These are phyloP conservation scores for Fusarium sp. DNA, from an alignment of 2,329 filamentous ascomycete species.

Conservation along the genomic window DNA sequence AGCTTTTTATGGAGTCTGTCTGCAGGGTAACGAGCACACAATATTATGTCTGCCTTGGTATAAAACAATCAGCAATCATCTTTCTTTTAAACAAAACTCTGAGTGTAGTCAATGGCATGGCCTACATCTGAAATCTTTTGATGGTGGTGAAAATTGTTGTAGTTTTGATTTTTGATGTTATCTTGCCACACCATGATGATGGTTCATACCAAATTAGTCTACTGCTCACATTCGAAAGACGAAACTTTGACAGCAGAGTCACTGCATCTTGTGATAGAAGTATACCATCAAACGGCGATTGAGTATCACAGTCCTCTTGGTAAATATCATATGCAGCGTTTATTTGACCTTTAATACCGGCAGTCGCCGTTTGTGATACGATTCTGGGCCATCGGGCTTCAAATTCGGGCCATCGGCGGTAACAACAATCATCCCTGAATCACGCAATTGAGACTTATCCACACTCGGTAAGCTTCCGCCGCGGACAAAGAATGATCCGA, in stretches of 20 bases:
- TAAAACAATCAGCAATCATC: too few relatives aligned
- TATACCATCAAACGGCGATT: neutral
- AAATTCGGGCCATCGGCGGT: constrained; percentile 30
- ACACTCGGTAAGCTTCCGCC: neutral
- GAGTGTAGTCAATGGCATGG: too few relatives aligned
- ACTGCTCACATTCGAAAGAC: too few relatives aligned
- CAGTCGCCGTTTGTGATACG: constrained; percentile 14
- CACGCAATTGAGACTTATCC: constrained; percentile 29
- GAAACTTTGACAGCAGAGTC: too few relatives aligned
- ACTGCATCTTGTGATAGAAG: too few relatives aligned
- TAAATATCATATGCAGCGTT: too few relatives aligned
- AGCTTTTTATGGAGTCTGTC: too few relatives aligned
- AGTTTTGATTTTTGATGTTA: too few relatives aligned
- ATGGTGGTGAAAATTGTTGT: too few relatives aligned
- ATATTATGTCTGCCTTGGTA: too few relatives aligned
- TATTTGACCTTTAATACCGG: neutral
- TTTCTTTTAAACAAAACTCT: too few relatives aligned
- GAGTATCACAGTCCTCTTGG: rapidly evolving
- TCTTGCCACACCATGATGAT: rapidly evolving
- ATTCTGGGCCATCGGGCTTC: constrained; percentile 5
- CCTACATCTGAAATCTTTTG: rapidly evolving
- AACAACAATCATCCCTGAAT: constrained; percentile 28
- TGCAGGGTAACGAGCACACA: too few relatives aligned
- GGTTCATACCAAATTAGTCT: rapidly evolving
- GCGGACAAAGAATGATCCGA: constrained; percentile 9